phyloP scores from a whole-genome alignment of 1,284 basidiomycete species.

The Leccinum pachyderme region DNA sequence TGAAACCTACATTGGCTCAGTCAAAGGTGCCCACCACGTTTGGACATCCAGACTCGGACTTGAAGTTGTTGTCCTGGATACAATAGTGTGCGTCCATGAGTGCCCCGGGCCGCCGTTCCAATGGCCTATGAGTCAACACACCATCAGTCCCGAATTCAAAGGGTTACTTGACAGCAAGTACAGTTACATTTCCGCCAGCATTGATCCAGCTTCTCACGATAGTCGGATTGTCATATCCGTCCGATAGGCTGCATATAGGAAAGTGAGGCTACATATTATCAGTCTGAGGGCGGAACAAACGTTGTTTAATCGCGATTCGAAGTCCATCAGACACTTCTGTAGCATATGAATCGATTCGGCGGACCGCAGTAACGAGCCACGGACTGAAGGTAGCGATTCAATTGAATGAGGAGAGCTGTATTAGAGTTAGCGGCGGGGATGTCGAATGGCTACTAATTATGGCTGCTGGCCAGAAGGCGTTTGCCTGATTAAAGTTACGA shows the following conservation, averaged over 20 bases:
- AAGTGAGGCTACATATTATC: neutral
- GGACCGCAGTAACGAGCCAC: neutral
- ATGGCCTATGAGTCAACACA: neutral
- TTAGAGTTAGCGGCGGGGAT: neutral
- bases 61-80: neutral
- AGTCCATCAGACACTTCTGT: neutral
- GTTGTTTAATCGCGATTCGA: neutral
- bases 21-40: neutral
- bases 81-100: neutral
- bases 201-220: neutral
- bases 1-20: neutral
- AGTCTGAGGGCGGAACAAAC: neutral
- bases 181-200: neutral
- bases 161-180: neutral
- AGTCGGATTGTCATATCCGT: neutral
- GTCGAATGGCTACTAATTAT: too few relatives aligned
- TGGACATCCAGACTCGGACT: neutral
- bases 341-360: neutral
- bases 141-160: neutral
- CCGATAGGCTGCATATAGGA: neutral
- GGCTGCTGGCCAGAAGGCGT: neutral
- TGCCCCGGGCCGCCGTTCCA: neutral
- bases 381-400: neutral
- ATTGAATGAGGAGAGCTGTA: neutral
- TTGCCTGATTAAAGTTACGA: neutral